Conservation (phyloP, 768 basidiomycete species). For the Suillus weaverae region DNA sequence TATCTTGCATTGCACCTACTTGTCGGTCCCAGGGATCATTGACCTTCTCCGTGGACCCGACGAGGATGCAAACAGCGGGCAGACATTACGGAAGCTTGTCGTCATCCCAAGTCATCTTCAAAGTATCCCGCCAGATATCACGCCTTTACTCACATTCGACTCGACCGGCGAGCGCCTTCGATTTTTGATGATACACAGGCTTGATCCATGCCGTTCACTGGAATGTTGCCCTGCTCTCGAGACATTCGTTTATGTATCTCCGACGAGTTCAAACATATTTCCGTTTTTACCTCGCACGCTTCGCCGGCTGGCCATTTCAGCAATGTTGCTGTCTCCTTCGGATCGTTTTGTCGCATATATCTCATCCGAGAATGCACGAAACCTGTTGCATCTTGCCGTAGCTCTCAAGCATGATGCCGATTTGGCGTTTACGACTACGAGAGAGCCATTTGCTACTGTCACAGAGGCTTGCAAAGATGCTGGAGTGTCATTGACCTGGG, state of each 20-base stretch:
- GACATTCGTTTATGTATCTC: background rate
- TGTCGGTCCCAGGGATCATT: background rate
- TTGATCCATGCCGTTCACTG: slow-evolving; percentile 1
- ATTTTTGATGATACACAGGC: background rate
- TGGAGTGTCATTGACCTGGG: background rate
- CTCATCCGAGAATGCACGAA: background rate
- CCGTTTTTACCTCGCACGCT: background rate
- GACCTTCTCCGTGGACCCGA: background rate
- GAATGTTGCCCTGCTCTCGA: background rate
- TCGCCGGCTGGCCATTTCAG: background rate
- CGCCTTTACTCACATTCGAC: background rate
- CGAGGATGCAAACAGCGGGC: background rate
- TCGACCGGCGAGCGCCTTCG: background rate
- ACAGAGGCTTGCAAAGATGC: background rate
- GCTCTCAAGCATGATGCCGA: too few species aligned
- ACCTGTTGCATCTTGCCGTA: background rate
- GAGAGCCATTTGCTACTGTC: background rate
- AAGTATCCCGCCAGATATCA: background rate
- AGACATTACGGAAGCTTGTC: background rate
- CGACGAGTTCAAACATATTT: background rate
- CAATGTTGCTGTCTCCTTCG: background rate
- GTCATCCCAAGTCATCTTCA: background rate
- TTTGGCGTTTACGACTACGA: background rate
- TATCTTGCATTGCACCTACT: slow-evolving; percentile 5
- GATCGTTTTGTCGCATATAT: slow-evolving; percentile 3